Percentiles rank a stretch among this genome's conserved stretches.
Conservation (phyloP, 345 rosid species). For the Luvunga scandens region DNA sequence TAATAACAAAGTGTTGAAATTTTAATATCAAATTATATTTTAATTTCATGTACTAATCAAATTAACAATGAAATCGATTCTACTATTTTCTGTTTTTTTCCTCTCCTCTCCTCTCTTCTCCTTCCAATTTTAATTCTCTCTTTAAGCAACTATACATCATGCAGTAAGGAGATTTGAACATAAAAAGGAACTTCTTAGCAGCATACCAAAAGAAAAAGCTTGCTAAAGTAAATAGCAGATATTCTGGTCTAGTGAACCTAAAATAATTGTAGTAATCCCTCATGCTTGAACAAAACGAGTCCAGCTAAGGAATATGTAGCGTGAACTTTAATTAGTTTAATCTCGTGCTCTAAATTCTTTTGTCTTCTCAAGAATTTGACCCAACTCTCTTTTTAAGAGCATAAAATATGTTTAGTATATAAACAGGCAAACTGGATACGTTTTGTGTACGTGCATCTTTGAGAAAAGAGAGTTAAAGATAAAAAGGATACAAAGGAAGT, state of each 20-base stretch:
- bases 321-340: not conserved
- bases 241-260: not conserved
- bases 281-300: not conserved
- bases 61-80: too few relatives aligned
- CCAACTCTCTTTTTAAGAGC: not conserved
- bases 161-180: not conserved
- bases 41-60: too few relatives aligned
- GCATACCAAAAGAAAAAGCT: not conserved
- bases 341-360: not conserved
- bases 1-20: too few relatives aligned
- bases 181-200: conserved; percentile 11
- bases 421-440: not conserved
- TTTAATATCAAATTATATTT: too few relatives aligned
- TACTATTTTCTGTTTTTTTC: too few relatives aligned
- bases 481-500: not conserved
- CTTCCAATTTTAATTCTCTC: too few relatives aligned
- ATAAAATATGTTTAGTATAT: not conserved
- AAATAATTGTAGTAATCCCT: not conserved
- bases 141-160: too few relatives aligned
- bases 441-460: conserved; percentile 1
- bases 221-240: not conserved
- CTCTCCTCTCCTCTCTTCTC: too few relatives aligned
- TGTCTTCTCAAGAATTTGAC: not conserved
- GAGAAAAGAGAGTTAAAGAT: not conserved
- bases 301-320: too few relatives aligned